Evolutionary conservation across 106 monocot genomes (phyloP).

Genomic region (Apostasia shenzhenica): DNA sequence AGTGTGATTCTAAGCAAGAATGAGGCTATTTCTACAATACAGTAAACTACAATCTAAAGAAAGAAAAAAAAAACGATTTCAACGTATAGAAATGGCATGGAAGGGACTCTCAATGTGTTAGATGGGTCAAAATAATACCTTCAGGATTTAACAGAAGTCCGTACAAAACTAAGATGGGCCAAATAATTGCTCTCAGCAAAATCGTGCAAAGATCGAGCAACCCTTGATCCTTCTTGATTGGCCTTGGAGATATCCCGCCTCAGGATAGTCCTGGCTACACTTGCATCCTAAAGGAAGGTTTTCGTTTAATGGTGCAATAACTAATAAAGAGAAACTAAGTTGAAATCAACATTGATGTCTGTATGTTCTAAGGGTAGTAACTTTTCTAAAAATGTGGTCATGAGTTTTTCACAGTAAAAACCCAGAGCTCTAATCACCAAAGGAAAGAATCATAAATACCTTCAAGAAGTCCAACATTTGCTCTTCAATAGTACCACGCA

Average conservation of each 20-base stretch:
- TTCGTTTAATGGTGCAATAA: slow-evolving; percentile 3
- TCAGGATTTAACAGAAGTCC: slow-evolving; percentile 31
- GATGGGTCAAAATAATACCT: slow-evolving; percentile 1
- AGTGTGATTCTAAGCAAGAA: too few relatives aligned
- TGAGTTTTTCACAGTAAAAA: not conserved
- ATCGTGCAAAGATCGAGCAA: slow-evolving; percentile 78
- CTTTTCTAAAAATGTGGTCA: not conserved
- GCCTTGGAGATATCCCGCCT: slow-evolving; percentile 33
- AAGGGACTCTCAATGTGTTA: too few relatives aligned
- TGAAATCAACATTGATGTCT: not conserved
- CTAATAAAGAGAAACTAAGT: not conserved
- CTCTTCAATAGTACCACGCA: slow-evolving; percentile 95
- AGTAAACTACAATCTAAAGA: too few relatives aligned
- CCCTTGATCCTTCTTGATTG: slow-evolving; percentile 33
- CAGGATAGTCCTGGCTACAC: slow-evolving; percentile 21
- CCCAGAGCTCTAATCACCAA: not conserved
- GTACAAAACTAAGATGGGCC: slow-evolving; percentile 63
- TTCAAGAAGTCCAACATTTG: slow-evolving; percentile 89
- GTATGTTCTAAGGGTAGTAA: not conserved
- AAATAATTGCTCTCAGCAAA: slow-evolving; percentile 96
- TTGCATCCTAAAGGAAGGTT: slow-evolving; percentile 36
- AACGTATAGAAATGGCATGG: too few relatives aligned
- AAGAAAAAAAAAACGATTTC: too few relatives aligned
- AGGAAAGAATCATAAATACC: slow-evolving; percentile 22
- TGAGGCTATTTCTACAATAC: too few relatives aligned